Conservation (phyloP, 1,284 basidiomycete genomes). For the Trichosporon faecale region DNA sequence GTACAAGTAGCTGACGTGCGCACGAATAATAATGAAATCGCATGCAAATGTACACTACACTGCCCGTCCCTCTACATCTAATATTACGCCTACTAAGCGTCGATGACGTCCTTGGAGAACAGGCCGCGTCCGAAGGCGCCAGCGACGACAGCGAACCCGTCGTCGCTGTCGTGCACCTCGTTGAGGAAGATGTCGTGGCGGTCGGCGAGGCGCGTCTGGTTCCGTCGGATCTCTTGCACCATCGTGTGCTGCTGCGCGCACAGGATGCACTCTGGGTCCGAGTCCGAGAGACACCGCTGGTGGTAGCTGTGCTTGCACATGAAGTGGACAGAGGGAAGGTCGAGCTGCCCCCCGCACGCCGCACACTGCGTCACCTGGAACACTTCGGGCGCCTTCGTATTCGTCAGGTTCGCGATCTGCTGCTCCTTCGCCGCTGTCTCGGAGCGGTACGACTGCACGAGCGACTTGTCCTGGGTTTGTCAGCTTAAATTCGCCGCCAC, state of each 20-base stretch:
- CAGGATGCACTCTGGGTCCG: slow-evolving; percentile 81
- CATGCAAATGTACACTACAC: slow-evolving; percentile 17
- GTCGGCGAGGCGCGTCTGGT: slow-evolving; percentile 75
- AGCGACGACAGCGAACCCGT: slow-evolving; percentile 77
- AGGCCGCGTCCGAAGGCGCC: slow-evolving; percentile 73
- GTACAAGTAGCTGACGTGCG: background rate
- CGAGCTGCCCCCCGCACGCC: slow-evolving; percentile 79
- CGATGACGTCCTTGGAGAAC: slow-evolving; percentile 24
- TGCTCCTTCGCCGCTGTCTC: slow-evolving; percentile 79
- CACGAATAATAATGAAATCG: slow-evolving; percentile 14
- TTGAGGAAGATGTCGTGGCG: slow-evolving; percentile 84
- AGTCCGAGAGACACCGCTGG: slow-evolving; percentile 78
- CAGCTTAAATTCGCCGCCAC: background rate
- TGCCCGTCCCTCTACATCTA: background rate
- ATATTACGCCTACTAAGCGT: background rate
- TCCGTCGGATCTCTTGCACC: slow-evolving; percentile 78
- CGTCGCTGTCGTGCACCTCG: slow-evolving; percentile 78
- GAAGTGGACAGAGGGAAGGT: slow-evolving; percentile 90
- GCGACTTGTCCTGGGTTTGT: slow-evolving; percentile 66
- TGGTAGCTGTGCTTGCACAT: slow-evolving; percentile 99
- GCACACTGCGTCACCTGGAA: slow-evolving; percentile 93
- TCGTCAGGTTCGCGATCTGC: slow-evolving; percentile 75
- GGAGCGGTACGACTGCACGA: slow-evolving; percentile 78
- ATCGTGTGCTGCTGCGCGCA: slow-evolving; percentile 84
- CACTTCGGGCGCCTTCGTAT: slow-evolving; percentile 71